Conservation (phyloP, 202 grass and related monocot genomes). For the Zoysia matrella region DNA sequence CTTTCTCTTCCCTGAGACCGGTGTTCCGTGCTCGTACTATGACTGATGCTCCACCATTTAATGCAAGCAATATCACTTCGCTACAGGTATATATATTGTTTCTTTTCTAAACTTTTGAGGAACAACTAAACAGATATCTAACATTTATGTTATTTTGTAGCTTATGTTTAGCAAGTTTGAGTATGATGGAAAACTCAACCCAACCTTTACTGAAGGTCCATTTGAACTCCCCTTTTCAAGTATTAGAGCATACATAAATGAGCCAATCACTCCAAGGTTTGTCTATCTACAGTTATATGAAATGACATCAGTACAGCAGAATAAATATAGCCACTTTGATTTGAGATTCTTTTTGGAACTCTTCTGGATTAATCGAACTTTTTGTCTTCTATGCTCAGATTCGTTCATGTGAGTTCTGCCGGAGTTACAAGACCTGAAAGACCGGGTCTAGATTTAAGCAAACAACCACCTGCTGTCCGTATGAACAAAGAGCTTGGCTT, state of each 20-base stretch:
- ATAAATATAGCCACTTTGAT: constrained; percentile 13
- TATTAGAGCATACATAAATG: constrained; percentile 77
- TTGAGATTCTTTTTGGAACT: constrained; percentile 4
- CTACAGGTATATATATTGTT: constrained; percentile 62
- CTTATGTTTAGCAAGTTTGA: constrained; percentile 99
- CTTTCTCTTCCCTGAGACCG: constrained; percentile 81
- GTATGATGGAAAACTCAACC: constrained; percentile 92
- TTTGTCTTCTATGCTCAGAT: constrained; percentile 54
- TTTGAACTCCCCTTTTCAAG: constrained; percentile 92
- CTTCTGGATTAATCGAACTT: background rate
- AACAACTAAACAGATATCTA: constrained; percentile 4
- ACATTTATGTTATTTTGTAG: constrained; percentile 55
- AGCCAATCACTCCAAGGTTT: constrained; percentile 93
- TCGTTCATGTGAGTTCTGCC: constrained; percentile 93
- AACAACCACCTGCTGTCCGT: constrained; percentile 91
- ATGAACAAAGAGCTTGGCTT: constrained; percentile 96
- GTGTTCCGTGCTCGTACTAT: constrained; percentile 85
- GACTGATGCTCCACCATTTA: constrained; percentile 75
- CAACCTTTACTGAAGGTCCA: constrained; percentile 89
- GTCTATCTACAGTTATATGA: constrained; percentile 32
- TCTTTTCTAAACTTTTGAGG: constrained; percentile 9
- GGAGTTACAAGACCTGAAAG: constrained; percentile 95
- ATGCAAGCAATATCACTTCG: constrained; percentile 80
- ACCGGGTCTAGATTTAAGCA: constrained; percentile 94
- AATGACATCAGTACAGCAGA: constrained; percentile 24